These are phyloP conservation scores for Salisapilia sapeloensis DNA, from an alignment of 352 stramenopile genomes.

Conservation along the genomic window DNA sequence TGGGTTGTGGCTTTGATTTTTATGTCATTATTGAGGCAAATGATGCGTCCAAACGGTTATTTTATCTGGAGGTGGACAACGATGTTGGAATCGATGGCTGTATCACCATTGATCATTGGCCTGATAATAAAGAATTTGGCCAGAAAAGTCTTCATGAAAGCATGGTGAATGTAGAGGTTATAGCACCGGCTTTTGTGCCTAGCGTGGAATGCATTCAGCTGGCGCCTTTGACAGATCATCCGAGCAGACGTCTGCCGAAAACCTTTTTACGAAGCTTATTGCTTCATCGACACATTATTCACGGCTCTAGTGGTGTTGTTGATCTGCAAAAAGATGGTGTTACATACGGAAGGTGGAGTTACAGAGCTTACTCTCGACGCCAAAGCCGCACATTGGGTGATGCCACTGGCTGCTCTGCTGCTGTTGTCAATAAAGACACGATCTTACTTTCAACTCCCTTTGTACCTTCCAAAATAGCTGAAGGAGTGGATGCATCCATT, in stretches of 20 bases:
- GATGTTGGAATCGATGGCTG: conserved; percentile 1
- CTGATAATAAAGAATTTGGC: conserved; percentile 1
- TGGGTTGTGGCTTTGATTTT: too few relatives aligned
- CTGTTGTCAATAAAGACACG: too few relatives aligned
- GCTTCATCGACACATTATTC: conserved; percentile 21
- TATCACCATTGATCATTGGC: conserved; percentile 34
- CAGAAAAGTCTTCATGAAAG: background rate
- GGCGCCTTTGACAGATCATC: conserved; percentile 11
- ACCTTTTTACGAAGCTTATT: conserved; percentile 39
- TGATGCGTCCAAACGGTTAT: too few relatives aligned
- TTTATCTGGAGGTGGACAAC: too few relatives aligned
- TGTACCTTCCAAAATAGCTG: background rate
- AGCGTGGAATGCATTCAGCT: conserved; percentile 37
- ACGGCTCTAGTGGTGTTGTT: conserved; percentile 9
- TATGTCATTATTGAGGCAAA: too few relatives aligned
- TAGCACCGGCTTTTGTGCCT: conserved; percentile 10
- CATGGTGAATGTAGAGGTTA: conserved; percentile 6
- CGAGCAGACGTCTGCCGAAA: conserved; percentile 19
- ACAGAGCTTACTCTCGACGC: conserved; percentile 21
- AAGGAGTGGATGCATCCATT: too few relatives aligned
- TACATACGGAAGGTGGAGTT: conserved; percentile 41
- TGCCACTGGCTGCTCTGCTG: too few relatives aligned
- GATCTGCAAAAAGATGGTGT: conserved; percentile 25
- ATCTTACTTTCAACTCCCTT: conserved; percentile 17
- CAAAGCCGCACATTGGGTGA: too few relatives aligned